Base-by-base conservation (phyloP, 2,329 filamentous ascomycete genomes). In the Alternaria sp. region DNA sequence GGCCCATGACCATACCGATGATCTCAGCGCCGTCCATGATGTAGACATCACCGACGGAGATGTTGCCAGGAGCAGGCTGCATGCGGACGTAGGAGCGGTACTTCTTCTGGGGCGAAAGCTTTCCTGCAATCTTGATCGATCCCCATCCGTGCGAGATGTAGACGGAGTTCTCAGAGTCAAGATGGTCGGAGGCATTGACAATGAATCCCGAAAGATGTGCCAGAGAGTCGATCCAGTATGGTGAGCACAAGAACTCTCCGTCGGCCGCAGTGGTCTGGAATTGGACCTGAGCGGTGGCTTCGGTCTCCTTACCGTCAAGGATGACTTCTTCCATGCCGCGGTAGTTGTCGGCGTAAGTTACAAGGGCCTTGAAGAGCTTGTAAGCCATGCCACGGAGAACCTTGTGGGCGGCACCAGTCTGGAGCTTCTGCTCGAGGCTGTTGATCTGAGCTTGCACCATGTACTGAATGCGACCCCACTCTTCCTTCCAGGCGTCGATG, bases 341-440 rank as follows among this genome's bases (percentile, higher is more conserved):
- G 77, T 86, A 88, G 70, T 84, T 86, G 61, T 83, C 81, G 61
- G 85, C 83, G 68, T 88, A 88, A 53, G 84, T 84, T 40, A 88
- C 86, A 30, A 88, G 80, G 57, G 85, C 83, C 72, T 85, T 85
- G 81, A 88, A 88, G 55, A 90, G 85, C 81, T 93, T 94, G 85
- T 96, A 96, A 13, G 90, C 90, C 82, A 93, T 87, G 32, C 90
- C 90, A 25, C 90, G 88, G 53, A 90, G 87, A 65, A 93, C 87
- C 80, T 91, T 91, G 76, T 91, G 90, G 26, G 90, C 90, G 59
- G 87, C 85, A 43, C 91, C 91, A 32, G 83, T 85, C 70, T 87
- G 81, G 59, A 91, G 89, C 62, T 88, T 90, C 65, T 87, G 85
- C 71, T 88, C 87, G 74, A 95, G 88, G 36, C 93, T 83, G 74